Conservation (phyloP, 1,284 basidiomycete species). For the Ustilago hordei region DNA sequence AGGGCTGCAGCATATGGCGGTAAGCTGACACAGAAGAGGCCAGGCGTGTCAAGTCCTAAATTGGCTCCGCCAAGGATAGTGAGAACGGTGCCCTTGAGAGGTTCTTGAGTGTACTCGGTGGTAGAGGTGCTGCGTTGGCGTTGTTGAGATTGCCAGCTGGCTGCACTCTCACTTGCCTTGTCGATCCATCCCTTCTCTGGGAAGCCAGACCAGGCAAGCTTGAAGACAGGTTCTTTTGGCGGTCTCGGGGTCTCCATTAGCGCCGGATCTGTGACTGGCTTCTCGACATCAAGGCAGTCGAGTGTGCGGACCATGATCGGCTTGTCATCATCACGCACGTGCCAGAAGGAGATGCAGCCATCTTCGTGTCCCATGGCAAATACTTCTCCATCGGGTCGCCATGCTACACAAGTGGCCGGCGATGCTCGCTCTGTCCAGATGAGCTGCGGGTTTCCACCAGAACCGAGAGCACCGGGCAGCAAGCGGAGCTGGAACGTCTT, state of each 20-base stretch:
- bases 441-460: slow-evolving; percentile 73
- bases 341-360: slow-evolving; percentile 88
- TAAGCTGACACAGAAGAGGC: slow-evolving; percentile 79
- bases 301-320: slow-evolving; percentile 79
- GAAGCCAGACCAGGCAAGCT: slow-evolving; percentile 78
- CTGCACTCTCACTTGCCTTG: slow-evolving; percentile 50
- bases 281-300: slow-evolving; percentile 60
- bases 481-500: slow-evolving; percentile 60
- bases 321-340: slow-evolving; percentile 81
- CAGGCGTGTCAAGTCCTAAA: slow-evolving; percentile 74
- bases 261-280: slow-evolving; percentile 31
- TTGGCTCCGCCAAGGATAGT: slow-evolving; percentile 80
- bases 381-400: slow-evolving; percentile 75
- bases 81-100: slow-evolving; percentile 70
- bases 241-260: slow-evolving; percentile 27
- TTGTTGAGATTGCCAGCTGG: slow-evolving; percentile 39
- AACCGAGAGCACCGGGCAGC: slow-evolving; percentile 61
- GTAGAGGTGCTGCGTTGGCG: slow-evolving; percentile 20
- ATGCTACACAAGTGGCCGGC: slow-evolving; percentile 78
- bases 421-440: slow-evolving; percentile 78
- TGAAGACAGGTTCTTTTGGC: slow-evolving; percentile 82
- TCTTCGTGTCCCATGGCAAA: slow-evolving; percentile 81
- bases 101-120: slow-evolving; percentile 7
- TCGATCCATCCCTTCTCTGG: slow-evolving; percentile 60
- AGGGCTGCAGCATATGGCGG: slow-evolving; percentile 78